Percentiles rank a stretch among this genome's conserved stretches.
These are phyloP conservation scores for Fusarium sacchari DNA, from an alignment of 2,329 filamentous ascomycete species.

Conservation along the genomic window DNA sequence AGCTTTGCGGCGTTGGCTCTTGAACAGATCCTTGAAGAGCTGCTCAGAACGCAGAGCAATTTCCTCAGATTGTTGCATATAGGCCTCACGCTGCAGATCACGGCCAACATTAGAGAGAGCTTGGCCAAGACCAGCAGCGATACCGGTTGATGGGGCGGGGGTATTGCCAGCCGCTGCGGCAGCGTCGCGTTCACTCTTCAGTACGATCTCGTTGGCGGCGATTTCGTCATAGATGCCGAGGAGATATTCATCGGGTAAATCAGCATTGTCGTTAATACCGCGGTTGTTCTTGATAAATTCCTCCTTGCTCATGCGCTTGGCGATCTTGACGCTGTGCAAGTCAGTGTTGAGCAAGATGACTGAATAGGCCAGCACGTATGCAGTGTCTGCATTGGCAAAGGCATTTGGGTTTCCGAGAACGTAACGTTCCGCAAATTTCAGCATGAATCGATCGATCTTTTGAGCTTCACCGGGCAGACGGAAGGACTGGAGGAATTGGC, in stretches of 20 bases:
- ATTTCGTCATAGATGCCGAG: slow-evolving; percentile 93
- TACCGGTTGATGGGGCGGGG: slow-evolving; percentile 69
- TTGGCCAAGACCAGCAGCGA: slow-evolving; percentile 86
- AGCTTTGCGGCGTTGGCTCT: slow-evolving; percentile 83
- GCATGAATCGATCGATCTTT: slow-evolving; percentile 99
- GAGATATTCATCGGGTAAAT: slow-evolving; percentile 93
- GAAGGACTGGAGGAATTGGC: slow-evolving; percentile 94
- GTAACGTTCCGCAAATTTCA: slow-evolving; percentile 98
- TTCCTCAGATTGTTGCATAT: slow-evolving; percentile 93
- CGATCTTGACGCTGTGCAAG: slow-evolving; percentile 88
- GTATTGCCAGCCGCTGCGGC: slow-evolving; percentile 80
- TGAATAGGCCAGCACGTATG: slow-evolving; percentile 94
- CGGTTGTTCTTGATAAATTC: slow-evolving; percentile 99
- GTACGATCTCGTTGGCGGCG: slow-evolving; percentile 87
- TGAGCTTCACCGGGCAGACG: slow-evolving; percentile 94
- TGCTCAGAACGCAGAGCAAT: slow-evolving; percentile 80
- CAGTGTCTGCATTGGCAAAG: slow-evolving; percentile 97
- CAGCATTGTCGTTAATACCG: slow-evolving; percentile 95
- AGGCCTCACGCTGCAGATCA: slow-evolving; percentile 91
- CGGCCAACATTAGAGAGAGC: slow-evolving; percentile 91
- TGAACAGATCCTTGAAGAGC: slow-evolving; percentile 91
- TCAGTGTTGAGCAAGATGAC: slow-evolving; percentile 98
- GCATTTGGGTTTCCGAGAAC: slow-evolving; percentile 95
- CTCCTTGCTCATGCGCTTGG: slow-evolving; percentile 88
- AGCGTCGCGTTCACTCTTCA: slow-evolving; percentile 90